phyloP scores from a whole-genome alignment of 2,329 filamentous ascomycete species.

The Acrodontium crateriforme region DNA sequence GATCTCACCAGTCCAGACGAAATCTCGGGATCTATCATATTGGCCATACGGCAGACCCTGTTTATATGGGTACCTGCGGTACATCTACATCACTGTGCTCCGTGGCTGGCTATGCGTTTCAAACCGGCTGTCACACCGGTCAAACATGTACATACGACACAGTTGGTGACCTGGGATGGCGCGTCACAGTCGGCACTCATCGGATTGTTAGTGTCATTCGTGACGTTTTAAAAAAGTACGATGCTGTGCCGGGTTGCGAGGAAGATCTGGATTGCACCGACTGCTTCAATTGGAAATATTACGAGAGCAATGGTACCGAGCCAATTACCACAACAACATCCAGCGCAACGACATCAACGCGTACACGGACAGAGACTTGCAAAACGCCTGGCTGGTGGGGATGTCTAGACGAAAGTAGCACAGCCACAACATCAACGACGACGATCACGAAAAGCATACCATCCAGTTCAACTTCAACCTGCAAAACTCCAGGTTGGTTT shows the following conservation, averaged over 20 bases:
- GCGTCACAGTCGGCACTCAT: conserved; percentile 81
- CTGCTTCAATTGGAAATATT: conserved; percentile 89
- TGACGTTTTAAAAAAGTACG: conserved; percentile 74
- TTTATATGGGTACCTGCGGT: conserved; percentile 90
- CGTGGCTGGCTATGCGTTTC: conserved; percentile 83
- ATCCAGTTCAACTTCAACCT: conserved; percentile 35
- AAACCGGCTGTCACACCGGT: conserved; percentile 84
- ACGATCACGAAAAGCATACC: conserved; percentile 25
- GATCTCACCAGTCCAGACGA: conserved; percentile 51
- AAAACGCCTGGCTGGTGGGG: conserved; percentile 91
- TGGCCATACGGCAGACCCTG: conserved; percentile 87
- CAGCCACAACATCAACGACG: conserved; percentile 23
- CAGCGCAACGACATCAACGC: conserved; percentile 39
- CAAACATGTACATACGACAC: conserved; percentile 84
- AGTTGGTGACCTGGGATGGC: conserved; percentile 80
- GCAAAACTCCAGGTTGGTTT: conserved; percentile 51
- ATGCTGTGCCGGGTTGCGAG: conserved; percentile 62
- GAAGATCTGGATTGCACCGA: conserved; percentile 68
- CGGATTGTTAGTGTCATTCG: conserved; percentile 79
- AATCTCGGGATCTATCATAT: conserved; percentile 78
- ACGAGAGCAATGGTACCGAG: conserved; percentile 79
- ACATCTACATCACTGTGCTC: conserved; percentile 80
- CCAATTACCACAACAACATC: conserved; percentile 42
- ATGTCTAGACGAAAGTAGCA: conserved; percentile 45
- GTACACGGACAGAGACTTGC: conserved; percentile 70